These are phyloP conservation scores for Closterium sp. DNA, from an alignment of 139 green algal species.

Conservation along the genomic window DNA sequence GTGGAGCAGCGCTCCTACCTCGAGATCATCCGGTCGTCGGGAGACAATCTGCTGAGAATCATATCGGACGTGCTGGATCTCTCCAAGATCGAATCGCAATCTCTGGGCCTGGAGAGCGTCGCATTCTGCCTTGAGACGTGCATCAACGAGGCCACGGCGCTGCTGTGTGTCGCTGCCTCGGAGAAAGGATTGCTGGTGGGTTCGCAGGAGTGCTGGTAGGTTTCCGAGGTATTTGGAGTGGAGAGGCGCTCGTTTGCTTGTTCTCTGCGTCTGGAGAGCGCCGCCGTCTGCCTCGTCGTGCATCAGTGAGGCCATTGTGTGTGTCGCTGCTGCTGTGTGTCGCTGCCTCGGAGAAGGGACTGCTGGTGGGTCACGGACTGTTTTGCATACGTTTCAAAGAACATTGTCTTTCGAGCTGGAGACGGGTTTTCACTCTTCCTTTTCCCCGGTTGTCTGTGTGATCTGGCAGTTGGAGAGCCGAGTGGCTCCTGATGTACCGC, in stretches of 20 bases:
- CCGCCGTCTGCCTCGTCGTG: slow-evolving; percentile 1
- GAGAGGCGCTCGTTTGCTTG: too few relatives aligned
- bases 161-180: slow-evolving; percentile 16
- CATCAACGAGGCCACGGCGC: slow-evolving; percentile 21
- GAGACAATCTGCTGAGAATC: slow-evolving; percentile 37
- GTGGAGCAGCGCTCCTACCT: slow-evolving; percentile 60
- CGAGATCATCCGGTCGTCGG: slow-evolving; percentile 38
- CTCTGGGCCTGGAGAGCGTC: slow-evolving; percentile 25
- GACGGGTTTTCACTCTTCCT: too few relatives aligned
- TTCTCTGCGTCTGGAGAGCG: slow-evolving; percentile 8
- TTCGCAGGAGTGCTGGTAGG: too few relatives aligned
- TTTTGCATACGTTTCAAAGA: too few relatives aligned
- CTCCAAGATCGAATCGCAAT: slow-evolving; percentile 39
- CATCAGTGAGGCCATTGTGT: slow-evolving; percentile 9
- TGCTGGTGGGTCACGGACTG: neutral
- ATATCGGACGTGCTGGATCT: slow-evolving; percentile 43
- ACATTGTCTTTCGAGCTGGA: too few relatives aligned
- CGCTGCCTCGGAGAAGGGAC: slow-evolving; percentile 25
- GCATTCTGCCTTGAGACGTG: slow-evolving; percentile 2
- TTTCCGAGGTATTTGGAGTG: too few relatives aligned
- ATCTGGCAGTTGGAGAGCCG: too few relatives aligned
- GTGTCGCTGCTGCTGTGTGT: slow-evolving; percentile 24
- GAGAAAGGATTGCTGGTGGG: slow-evolving; percentile 31
- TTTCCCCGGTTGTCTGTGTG: too few relatives aligned
- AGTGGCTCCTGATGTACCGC: too few relatives aligned